Conservation (phyloP, 2,329 filamentous ascomycete species). For the Neophaeococcomyces mojaviensis region DNA sequence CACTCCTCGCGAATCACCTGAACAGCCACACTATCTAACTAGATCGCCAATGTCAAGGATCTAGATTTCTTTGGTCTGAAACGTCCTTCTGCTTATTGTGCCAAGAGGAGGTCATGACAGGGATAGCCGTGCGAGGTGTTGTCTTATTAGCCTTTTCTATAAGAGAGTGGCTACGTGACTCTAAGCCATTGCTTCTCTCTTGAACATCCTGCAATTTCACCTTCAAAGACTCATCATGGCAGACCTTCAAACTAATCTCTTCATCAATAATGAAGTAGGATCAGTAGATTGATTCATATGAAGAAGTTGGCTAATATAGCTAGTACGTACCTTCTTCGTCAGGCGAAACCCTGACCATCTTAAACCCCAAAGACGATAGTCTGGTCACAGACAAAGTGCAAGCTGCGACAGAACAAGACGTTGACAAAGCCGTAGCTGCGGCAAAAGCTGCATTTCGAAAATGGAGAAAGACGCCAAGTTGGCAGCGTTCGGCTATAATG, state of each 20-base stretch:
- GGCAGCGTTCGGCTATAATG: conserved; percentile 35
- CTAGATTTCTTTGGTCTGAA: too few species aligned
- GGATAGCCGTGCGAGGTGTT: too few species aligned
- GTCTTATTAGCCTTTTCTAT: too few species aligned
- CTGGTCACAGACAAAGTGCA: conserved; percentile 21
- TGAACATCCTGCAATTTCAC: too few species aligned
- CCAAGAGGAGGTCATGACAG: too few species aligned
- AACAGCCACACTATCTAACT: too few species aligned
- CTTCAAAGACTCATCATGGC: too few species aligned
- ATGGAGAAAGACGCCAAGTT: conserved; percentile 59
- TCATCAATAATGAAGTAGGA: conserved; percentile 34
- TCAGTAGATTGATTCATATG: background rate
- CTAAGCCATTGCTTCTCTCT: too few species aligned
- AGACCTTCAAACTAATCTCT: conserved; percentile 49
- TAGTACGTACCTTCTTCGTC: conserved; percentile 33
- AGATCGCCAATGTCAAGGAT: too few species aligned
- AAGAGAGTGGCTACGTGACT: too few species aligned
- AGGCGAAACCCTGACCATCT: conserved; percentile 31
- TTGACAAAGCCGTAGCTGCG: conserved; percentile 45
- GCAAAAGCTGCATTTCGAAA: conserved; percentile 58
- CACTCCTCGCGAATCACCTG: too few species aligned
- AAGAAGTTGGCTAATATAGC: background rate
- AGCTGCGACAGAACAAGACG: conserved; percentile 17
- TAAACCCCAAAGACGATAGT: conserved; percentile 26
- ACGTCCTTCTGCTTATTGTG: too few species aligned